Base-by-base conservation (phyloP, 768 basidiomycete genomes). In the Asterophora lycoperdoides region DNA sequence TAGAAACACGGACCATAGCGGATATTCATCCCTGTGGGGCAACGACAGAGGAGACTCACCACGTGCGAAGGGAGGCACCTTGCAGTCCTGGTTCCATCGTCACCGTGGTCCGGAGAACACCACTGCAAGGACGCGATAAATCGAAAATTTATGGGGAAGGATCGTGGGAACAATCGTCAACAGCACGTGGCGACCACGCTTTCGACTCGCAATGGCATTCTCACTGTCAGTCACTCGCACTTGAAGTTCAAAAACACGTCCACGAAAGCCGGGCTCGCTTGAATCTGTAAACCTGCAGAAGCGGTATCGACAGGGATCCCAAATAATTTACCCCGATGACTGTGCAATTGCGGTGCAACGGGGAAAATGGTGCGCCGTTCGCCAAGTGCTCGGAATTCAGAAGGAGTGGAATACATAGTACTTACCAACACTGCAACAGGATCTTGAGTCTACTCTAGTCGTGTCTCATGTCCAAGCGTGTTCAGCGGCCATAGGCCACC, bases 1-100 rank as follows among this genome's bases (percentile, higher is more conserved):
- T 80, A 78, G 88, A 86, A 90, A 89, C 88, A 90, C 87, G 86
- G 87, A 90, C 86, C 87, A 87, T 83, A 86, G 85, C 84, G 65
- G 59, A 61, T 87, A 44, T 64, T 55, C 51, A 67, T 84, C 84
- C 83, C 83, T 42, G 32, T 33, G 50, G n/a, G 15, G 32, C 8
- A 44, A 68, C 65, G 70, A 65, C 55, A 30, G 14, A 18, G 23
- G 41, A 18, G 9, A 39, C 32, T 83, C 86, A 80, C 82, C 86
- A 91, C 83, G n/a, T n/a, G n/a, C n/a, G n/a, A n/a, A n/a, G n/a
- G n/a, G n/a, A n/a, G 80, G 86, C 86, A 65, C 87, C 88, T 90
- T 84, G 6, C 23, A 6, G 23, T 23, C 23, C 3, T 23, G 23
- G 3, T 3, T 23, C 23, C 23, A 23, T n/a, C n/a, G n/a, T n/a